phyloP scores from a whole-genome alignment of 73 alveolate species.

The Stentor coeruleus region DNA sequence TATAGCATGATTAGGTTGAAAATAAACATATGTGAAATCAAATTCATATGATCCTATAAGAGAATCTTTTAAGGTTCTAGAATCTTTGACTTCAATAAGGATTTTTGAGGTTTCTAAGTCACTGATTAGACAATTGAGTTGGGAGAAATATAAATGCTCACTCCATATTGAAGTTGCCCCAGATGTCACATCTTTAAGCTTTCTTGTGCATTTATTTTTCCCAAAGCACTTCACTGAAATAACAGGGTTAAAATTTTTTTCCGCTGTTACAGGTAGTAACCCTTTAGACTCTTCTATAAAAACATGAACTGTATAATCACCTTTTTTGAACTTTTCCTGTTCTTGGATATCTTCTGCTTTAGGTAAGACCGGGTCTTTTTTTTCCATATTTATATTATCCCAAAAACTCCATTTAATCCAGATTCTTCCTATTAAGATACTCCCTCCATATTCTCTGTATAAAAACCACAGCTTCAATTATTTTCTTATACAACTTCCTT shows the following conservation, averaged over 20 bases:
- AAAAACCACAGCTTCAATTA: not conserved
- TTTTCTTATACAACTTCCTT: not conserved
- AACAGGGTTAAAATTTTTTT: constrained; percentile 41
- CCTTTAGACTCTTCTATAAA: constrained; percentile 25
- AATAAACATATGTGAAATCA: constrained; percentile 49
- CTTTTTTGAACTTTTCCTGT: constrained; percentile 29
- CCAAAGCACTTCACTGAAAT: constrained; percentile 35
- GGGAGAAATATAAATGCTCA: constrained; percentile 57
- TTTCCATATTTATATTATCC: too few species aligned
- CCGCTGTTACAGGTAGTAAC: not conserved
- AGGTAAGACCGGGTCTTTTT: too few species aligned
- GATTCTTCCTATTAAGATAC: not conserved
- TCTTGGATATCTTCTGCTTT: too few species aligned
- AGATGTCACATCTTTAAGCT: constrained; percentile 41
- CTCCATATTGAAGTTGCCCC: constrained; percentile 31
- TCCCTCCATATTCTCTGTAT: not conserved
- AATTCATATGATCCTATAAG: constrained; percentile 50
- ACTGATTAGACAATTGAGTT: constrained; percentile 38
- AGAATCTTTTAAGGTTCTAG: constrained; percentile 36
- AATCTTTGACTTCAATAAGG: constrained; percentile 61
- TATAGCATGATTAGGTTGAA: constrained; percentile 47
- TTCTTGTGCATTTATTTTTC: constrained; percentile 46
- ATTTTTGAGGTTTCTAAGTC: constrained; percentile 49
- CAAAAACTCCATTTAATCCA: too few species aligned
- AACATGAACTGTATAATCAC: constrained; percentile 23